Percentiles rank a stretch among this genome's conserved stretches.
Evolutionary conservation across 192 early-diverging fungal genomes (phyloP).

Genomic region (Linnemannia schmuckeri): DNA sequence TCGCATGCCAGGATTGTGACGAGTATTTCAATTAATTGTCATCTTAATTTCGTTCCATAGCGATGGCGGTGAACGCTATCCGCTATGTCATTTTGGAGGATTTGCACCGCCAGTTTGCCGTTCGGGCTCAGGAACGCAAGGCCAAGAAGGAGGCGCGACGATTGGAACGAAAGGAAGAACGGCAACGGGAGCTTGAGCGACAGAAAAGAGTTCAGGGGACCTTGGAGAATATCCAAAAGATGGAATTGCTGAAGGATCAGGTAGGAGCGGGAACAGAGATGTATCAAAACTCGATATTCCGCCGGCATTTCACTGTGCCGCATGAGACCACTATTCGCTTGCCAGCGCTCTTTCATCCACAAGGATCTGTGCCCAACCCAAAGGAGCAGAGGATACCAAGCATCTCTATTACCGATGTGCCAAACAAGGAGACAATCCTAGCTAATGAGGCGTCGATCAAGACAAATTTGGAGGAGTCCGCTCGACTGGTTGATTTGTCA

Average conservation of each 20-base stretch:
- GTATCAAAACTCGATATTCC: neutral
- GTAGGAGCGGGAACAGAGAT: neutral
- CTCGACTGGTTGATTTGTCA: neutral
- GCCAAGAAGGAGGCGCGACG: neutral
- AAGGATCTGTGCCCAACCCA: neutral
- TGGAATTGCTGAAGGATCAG: neutral
- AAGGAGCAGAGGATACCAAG: neutral
- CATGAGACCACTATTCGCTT: neutral
- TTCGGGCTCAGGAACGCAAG: constrained; percentile 6
- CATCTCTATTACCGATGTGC: neutral
- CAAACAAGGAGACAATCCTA: neutral
- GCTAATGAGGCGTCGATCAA: neutral
- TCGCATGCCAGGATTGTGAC: too few species aligned
- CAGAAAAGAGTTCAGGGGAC: neutral
- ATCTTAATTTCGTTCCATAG: neutral
- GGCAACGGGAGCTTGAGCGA: neutral
- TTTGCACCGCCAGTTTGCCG: constrained; percentile 3
- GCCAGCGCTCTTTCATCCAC: neutral
- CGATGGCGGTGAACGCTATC: constrained; percentile 17
- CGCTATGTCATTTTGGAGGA: constrained; percentile 15
- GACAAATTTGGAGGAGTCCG: neutral
- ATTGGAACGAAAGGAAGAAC: neutral
- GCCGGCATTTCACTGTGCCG: neutral
- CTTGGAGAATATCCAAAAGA: neutral
- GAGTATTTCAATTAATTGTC: neutral